Evolutionary conservation across 345 rosid species (phyloP).

Genomic region (Boechera stricta): DNA sequence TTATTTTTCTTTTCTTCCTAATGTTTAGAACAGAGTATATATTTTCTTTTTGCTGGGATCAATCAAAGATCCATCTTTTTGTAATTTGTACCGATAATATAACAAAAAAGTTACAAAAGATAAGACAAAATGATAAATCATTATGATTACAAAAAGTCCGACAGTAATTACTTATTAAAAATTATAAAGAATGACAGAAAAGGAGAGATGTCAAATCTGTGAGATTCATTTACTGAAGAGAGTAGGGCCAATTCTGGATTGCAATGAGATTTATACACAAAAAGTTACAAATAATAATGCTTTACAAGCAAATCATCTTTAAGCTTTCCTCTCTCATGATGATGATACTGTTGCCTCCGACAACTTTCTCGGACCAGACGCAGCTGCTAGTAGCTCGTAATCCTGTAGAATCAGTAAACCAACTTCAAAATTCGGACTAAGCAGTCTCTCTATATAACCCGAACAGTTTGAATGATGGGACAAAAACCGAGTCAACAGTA

Average conservation of each 20-base stretch:
- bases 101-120: not conserved
- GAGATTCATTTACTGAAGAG: constrained; percentile 32
- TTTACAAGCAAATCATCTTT: constrained; percentile 29
- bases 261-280: constrained; percentile 27
- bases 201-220: constrained; percentile 28
- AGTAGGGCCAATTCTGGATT: constrained; percentile 29
- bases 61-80: constrained; percentile 13
- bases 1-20: not conserved
- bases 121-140: constrained; percentile 22
- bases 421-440: not conserved
- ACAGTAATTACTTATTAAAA: constrained; percentile 30
- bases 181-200: constrained; percentile 15
- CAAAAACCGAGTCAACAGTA: not conserved
- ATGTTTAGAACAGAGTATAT: not conserved
- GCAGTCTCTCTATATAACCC: not conserved
- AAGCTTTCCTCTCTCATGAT: constrained; percentile 22
- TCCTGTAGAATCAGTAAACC: constrained; percentile 50
- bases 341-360: constrained; percentile 54
- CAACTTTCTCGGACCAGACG: constrained; percentile 49
- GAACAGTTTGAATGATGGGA: not conserved
- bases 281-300: constrained; percentile 14
- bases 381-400: constrained; percentile 53
- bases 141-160: constrained; percentile 26
- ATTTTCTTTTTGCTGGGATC: not conserved
- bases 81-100: not conserved